A percentile compares a stretch with the other conserved stretches of the same genome.
Conservation (phyloP, 176 grass and related monocot species). For the Avena eriantha region DNA sequence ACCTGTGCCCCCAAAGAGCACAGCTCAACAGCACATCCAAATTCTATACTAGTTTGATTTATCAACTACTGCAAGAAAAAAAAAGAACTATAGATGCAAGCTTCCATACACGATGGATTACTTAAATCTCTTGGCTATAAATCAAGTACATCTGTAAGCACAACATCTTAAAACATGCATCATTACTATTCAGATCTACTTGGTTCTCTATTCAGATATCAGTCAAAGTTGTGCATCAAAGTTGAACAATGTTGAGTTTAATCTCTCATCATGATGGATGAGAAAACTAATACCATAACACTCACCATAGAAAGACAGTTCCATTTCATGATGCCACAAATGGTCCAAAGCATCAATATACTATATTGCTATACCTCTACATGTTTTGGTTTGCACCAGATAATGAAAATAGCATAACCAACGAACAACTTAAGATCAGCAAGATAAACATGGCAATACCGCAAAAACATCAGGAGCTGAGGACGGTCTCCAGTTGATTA, state of each 20-base stretch:
- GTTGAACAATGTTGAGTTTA: not conserved
- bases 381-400: not conserved
- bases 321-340: not conserved
- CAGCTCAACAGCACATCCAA: not conserved
- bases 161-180: not conserved
- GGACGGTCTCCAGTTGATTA: conserved; percentile 77
- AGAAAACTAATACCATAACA: not conserved
- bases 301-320: not conserved
- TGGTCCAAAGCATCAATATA: not conserved
- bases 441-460: conserved; percentile 53
- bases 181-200: not conserved
- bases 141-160: conserved; percentile 1
- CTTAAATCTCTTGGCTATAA: not conserved
- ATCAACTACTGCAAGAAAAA: not conserved
- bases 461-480: conserved; percentile 45
- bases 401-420: conserved; percentile 11
- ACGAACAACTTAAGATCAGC: not conserved
- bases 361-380: not conserved
- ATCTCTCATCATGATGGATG: not conserved
- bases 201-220: conserved; percentile 5
- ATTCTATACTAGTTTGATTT: not conserved
- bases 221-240: not conserved
- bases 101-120: conserved; percentile 7
- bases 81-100: not conserved
- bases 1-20: not conserved